phyloP scores from a whole-genome alignment of 176 grass and related monocot species.

The Juncus effusus region DNA sequence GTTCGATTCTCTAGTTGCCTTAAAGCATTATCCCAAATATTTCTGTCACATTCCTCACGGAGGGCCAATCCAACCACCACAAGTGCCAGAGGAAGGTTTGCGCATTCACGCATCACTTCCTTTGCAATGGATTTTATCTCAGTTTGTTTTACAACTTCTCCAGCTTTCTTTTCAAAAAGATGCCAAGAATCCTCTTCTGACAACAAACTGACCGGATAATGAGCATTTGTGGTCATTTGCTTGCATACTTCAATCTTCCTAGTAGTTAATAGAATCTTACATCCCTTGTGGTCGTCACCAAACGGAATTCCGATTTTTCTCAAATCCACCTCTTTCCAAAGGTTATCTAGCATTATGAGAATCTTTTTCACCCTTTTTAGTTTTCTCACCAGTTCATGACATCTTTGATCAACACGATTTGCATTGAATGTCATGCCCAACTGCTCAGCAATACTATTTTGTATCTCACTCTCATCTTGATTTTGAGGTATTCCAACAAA shows the following conservation, averaged over 20 bases:
- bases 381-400: not conserved
- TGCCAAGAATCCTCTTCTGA: constrained; percentile 27
- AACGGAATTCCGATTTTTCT: constrained; percentile 21
- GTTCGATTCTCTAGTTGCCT: constrained; percentile 3
- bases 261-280: constrained; percentile 27
- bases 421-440: not conserved
- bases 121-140: constrained; percentile 16
- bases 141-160: not conserved
- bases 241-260: constrained; percentile 19
- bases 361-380: constrained; percentile 14
- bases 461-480: not conserved
- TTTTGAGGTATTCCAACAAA: constrained; percentile 19
- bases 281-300: not conserved
- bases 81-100: constrained; percentile 25
- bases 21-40: not conserved
- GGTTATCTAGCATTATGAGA: constrained; percentile 26
- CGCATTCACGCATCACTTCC: constrained; percentile 16
- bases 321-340: constrained; percentile 24
- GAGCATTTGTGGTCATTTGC: constrained; percentile 15
- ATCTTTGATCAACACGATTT: not conserved
- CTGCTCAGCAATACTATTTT: not conserved
- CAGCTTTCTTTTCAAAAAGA: constrained; percentile 25
- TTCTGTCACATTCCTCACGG: not conserved
- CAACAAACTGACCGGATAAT: not conserved
- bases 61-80: constrained; percentile 19